Evolutionary conservation across 768 basidiomycete species (phyloP), one percentile per base, ranked within the genome.

Genomic region (Lactarius evosmus): DNA sequence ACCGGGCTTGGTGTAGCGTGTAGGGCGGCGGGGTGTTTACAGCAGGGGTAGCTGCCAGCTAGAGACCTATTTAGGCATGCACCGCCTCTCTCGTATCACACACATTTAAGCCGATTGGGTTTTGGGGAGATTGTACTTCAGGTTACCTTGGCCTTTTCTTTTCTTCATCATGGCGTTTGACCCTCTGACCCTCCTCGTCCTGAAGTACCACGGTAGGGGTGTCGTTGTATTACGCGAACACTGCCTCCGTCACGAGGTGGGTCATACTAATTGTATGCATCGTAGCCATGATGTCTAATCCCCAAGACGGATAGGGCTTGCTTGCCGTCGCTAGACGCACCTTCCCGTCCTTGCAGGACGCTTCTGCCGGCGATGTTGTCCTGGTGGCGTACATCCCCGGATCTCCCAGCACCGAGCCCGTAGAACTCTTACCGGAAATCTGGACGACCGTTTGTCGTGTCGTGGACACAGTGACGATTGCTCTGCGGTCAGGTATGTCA

Each of bases 401-500:
- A 40, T 40, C 46, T 50, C 34, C 36, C 0, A 29, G 32, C 7
- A 7, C 33, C 2, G 58, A 17, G 58, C 5, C 32, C 17, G 63
- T 64, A 11, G 53, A 64, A 41, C 29, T 64, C n/a, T 38, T 30
- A 1, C 30, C 17, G 3, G 36, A 56, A 1, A 33, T 50, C 29
- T 64, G 63, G 63, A 27, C 44, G 12, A 2, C 12, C 7, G 36
- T 64, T 27, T 12, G 46, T 29, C 3, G 3, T 1, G 19, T 22
- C 17, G 29, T 60, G 1, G 29, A 40, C 11, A 25, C 46, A 2
- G 58, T 64, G n/a, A 64, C 54, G n/a, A 50, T 64, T 41, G 17
- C 25, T 25, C 22, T 56, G 5, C 30, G 50, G 38, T 51, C 58
- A 19, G 63, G 63, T 64, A 51, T 36, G 34, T 49, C n/a, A 17